These are phyloP conservation scores for Acer saccharum DNA, from an alignment of 345 rosid genomes.

Conservation along the genomic window DNA sequence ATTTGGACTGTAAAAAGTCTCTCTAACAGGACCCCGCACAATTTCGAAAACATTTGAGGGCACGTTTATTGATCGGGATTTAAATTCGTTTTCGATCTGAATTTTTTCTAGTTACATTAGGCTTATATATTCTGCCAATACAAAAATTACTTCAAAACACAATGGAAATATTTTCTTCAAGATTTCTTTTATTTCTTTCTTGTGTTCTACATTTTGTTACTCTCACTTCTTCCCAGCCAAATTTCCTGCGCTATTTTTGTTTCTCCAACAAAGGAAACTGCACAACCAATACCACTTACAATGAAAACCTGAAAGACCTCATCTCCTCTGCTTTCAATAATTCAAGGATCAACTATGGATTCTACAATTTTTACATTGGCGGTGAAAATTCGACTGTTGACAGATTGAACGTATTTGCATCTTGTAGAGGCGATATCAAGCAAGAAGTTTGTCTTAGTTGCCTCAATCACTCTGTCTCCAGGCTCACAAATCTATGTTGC, in stretches of 20 bases:
- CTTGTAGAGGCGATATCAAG: conserved; percentile 33
- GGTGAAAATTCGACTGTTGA: neutral
- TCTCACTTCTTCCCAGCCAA: neutral
- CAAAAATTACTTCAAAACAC: neutral
- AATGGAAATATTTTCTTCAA: neutral
- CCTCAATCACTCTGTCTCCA: conserved; percentile 6
- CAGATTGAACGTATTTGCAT: conserved; percentile 16
- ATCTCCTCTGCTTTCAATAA: conserved; percentile 23
- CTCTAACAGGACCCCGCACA: too few species aligned
- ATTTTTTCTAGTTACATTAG: too few species aligned
- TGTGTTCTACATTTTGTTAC: neutral
- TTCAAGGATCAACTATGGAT: conserved; percentile 18
- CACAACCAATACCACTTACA: conserved; percentile 20
- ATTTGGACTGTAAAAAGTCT: too few species aligned
- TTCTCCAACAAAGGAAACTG: conserved; percentile 10
- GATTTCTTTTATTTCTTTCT: neutral
- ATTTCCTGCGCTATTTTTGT: neutral
- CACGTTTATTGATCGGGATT: too few species aligned
- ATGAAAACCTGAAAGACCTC: conserved; percentile 25
- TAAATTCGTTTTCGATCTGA: too few species aligned
- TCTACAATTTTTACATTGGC: conserved; percentile 31
- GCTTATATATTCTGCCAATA: neutral
- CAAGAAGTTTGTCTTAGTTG: conserved; percentile 22
- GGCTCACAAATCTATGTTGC: conserved; percentile 12
- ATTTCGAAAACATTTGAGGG: too few species aligned